phyloP scores from a whole-genome alignment of 306 rosid genomes.

The Vigna hirtella region DNA sequence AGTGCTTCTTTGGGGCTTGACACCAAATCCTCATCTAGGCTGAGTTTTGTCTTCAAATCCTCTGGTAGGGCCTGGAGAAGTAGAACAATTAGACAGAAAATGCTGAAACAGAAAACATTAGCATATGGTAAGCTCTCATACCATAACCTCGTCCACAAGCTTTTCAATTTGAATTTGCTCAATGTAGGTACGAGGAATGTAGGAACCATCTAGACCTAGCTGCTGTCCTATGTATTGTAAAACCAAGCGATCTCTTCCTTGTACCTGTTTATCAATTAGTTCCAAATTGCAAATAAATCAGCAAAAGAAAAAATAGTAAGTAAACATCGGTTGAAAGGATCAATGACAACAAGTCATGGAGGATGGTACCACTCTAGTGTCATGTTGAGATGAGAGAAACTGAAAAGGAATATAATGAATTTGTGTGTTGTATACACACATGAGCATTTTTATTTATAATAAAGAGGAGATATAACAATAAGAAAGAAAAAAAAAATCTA shows the following conservation, averaged over 20 bases:
- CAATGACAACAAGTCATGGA: too few relatives aligned
- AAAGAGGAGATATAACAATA: too few relatives aligned
- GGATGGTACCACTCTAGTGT: too few relatives aligned
- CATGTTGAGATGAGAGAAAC: too few relatives aligned
- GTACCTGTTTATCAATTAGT: constrained; percentile 66
- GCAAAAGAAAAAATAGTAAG: not conserved
- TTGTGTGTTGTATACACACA: too few relatives aligned
- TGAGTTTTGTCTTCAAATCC: constrained; percentile 92
- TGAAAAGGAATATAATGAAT: too few relatives aligned
- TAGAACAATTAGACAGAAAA: constrained; percentile 49
- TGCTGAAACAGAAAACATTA: constrained; percentile 22
- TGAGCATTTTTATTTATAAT: too few relatives aligned
- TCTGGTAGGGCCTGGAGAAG: constrained; percentile 95
- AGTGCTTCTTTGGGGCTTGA: constrained; percentile 97
- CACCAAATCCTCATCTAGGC: constrained; percentile 93
- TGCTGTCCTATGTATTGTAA: constrained; percentile 72
- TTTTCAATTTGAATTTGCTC: constrained; percentile 99
- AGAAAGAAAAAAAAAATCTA: too few relatives aligned
- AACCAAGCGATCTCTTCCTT: constrained; percentile 86
- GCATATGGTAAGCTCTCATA: constrained; percentile 51
- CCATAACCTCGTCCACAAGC: constrained; percentile 98
- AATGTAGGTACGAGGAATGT: constrained; percentile 95
- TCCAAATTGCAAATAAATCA: constrained; percentile 37
- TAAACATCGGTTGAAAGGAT: not conserved
- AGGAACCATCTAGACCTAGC: constrained; percentile 94